A percentile compares a stretch with the other conserved stretches of the same genome.
phyloP scores from a whole-genome alignment of 257 asterid species.

The Solanum pimpinellifolium region DNA sequence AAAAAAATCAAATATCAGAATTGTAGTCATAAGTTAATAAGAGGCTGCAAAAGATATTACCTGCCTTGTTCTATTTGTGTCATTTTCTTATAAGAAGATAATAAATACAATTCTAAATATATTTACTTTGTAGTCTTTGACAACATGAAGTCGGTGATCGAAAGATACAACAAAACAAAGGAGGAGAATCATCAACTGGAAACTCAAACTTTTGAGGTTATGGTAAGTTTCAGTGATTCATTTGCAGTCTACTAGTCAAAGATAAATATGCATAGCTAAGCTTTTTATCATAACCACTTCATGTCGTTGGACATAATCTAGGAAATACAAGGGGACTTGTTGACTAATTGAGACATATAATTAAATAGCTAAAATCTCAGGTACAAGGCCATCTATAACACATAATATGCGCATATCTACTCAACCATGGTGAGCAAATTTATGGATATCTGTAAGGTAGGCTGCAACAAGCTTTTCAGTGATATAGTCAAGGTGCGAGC shows the following conservation, averaged over 20 bases:
- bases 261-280: not conserved
- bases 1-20: not conserved
- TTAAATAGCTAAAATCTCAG: not conserved
- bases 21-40: not conserved
- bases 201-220: constrained; percentile 36
- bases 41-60: not conserved
- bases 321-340: not conserved
- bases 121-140: not conserved
- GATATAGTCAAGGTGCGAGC: not conserved
- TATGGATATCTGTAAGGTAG: not conserved
- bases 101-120: not conserved
- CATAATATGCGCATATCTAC: too few species aligned
- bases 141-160: constrained; percentile 62
- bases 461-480: not conserved
- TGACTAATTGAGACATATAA: not conserved
- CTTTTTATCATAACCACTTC: not conserved
- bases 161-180: constrained; percentile 34
- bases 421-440: not conserved
- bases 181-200: constrained; percentile 20
- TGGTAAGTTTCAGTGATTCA: constrained; percentile 22
- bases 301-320: not conserved
- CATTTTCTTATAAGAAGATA: not conserved
- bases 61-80: not conserved
- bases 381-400: not conserved
- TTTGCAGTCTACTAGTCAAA: not conserved